phyloP scores from a whole-genome alignment of 2,329 filamentous ascomycete species.

The Pyricularia sp. region DNA sequence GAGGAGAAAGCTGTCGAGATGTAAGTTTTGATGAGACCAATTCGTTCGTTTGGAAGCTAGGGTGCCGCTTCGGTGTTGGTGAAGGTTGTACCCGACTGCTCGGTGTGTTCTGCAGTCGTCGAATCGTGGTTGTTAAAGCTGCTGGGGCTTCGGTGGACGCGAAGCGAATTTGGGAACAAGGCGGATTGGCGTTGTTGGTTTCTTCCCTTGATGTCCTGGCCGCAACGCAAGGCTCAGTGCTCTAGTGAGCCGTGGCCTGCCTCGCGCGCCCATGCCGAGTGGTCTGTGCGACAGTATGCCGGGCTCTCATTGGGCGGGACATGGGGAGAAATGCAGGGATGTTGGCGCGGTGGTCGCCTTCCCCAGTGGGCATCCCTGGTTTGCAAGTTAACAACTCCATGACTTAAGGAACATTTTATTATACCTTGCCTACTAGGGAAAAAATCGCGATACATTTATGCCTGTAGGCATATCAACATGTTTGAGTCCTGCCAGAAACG shows the following conservation, averaged over 20 bases:
- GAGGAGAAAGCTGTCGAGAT: slow-evolving; percentile 6
- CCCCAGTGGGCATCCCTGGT: not conserved
- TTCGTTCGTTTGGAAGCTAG: not conserved
- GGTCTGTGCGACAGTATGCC: not conserved
- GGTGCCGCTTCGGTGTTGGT: not conserved
- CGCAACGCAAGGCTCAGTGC: not conserved
- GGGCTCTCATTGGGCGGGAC: not conserved
- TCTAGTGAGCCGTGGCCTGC: not conserved
- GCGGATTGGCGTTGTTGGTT: slow-evolving; percentile 1
- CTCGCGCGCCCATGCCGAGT: not conserved
- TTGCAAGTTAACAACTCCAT: too few species aligned
- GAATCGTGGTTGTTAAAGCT: not conserved
- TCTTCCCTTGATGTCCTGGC: not conserved
- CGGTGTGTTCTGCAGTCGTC: not conserved
- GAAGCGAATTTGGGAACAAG: not conserved
- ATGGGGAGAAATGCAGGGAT: not conserved
- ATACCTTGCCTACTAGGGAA: too few species aligned
- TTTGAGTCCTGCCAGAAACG: too few species aligned
- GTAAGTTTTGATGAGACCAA: slow-evolving; percentile 4
- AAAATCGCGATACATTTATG: too few species aligned
- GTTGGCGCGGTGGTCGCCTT: not conserved
- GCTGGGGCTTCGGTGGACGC: not conserved
- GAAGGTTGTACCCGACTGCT: not conserved
- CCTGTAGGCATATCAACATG: too few species aligned
- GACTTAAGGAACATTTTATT: too few species aligned